Percentiles rank a stretch among this genome's conserved stretches.
These are phyloP conservation scores for Colletotrichum brevisporum DNA, from an alignment of 2,329 filamentous ascomycete genomes.

Conservation along the genomic window DNA sequence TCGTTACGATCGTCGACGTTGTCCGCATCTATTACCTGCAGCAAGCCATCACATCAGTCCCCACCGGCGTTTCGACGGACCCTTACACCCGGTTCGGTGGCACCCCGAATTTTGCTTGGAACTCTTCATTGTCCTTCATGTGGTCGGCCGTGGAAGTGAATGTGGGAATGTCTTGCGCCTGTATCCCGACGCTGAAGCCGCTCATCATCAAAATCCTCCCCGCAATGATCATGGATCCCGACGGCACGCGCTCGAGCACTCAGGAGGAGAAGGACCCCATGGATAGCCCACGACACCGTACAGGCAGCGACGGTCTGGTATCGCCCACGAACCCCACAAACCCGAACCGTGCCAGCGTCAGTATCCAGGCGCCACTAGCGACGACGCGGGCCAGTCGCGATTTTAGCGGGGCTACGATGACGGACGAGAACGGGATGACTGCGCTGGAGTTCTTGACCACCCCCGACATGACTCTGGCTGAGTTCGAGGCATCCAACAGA, in stretches of 20 bases:
- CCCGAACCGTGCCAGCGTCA: conserved; percentile 29
- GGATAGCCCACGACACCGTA: conserved; percentile 40
- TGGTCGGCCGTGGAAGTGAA: conserved; percentile 96
- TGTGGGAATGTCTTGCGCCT: conserved; percentile 89
- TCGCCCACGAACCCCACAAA: conserved; percentile 27
- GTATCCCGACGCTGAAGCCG: conserved; percentile 92
- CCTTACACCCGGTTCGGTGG: conserved; percentile 64
- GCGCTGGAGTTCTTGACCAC: conserved; percentile 64
- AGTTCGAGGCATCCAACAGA: conserved; percentile 39
- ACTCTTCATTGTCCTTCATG: conserved; percentile 88
- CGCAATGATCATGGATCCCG: conserved; percentile 67
- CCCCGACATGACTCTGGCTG: conserved; percentile 46
- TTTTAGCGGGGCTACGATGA: conserved; percentile 15
- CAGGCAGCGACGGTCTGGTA: conserved; percentile 39
- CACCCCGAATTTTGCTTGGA: conserved; percentile 73
- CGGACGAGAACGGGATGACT: conserved; percentile 46
- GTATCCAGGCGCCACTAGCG: conserved; percentile 26
- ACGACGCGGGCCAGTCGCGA: conserved; percentile 28
- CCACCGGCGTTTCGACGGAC: conserved; percentile 53
- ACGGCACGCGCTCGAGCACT: conserved; percentile 56
- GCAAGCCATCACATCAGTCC: conserved; percentile 69
- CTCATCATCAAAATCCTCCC: conserved; percentile 78
- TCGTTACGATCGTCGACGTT: conserved; percentile 90
- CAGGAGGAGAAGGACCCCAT: conserved; percentile 47
- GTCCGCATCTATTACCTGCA: conserved; percentile 92